A percentile compares a stretch with the other conserved stretches of the same genome.
Evolutionary conservation across 192 early-diverging fungal species (phyloP).

Genomic region (Coemansia guatemalensis): DNA sequence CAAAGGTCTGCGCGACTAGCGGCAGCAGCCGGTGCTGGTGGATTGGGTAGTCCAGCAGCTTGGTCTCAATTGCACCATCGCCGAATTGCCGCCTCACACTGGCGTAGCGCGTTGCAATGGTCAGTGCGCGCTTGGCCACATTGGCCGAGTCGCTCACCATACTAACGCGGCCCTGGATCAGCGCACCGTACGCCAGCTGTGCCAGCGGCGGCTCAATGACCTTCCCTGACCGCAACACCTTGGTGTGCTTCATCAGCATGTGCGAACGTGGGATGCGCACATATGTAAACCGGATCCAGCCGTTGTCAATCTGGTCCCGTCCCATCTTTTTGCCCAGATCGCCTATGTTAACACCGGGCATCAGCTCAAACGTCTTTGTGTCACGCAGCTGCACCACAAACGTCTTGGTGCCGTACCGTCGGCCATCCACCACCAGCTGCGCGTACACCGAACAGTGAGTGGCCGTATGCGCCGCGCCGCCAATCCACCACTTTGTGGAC

Average conservation of each 20-base stretch:
- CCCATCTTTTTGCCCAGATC: conserved; percentile 95
- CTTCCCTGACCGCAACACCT: conserved; percentile 74
- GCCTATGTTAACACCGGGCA: conserved; percentile 87
- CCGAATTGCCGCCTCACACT: conserved; percentile 90
- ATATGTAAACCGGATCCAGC: conserved; percentile 90
- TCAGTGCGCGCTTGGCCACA: conserved; percentile 85
- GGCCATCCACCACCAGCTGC: conserved; percentile 78
- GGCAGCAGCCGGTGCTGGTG: conserved; percentile 95
- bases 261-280: conserved; percentile 86
- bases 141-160: conserved; percentile 86
- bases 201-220: conserved; percentile 79
- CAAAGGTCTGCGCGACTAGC: conserved; percentile 84
- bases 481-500: conserved; percentile 97
- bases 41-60: conserved; percentile 89
- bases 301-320: conserved; percentile 89
- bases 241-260: conserved; percentile 94
- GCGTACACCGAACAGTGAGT: conserved; percentile 82
- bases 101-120: conserved; percentile 89
- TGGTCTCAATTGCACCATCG: conserved; percentile 71
- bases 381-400: conserved; percentile 89
- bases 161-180: conserved; percentile 80
- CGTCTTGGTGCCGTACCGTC: conserved; percentile 81
- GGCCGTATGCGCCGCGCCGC: conserved; percentile 89
- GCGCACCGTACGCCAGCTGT: conserved; percentile 85
- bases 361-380: conserved; percentile 69